These are phyloP conservation scores for Corylus heterophylla DNA, from an alignment of 306 rosid species.

Conservation along the genomic window DNA sequence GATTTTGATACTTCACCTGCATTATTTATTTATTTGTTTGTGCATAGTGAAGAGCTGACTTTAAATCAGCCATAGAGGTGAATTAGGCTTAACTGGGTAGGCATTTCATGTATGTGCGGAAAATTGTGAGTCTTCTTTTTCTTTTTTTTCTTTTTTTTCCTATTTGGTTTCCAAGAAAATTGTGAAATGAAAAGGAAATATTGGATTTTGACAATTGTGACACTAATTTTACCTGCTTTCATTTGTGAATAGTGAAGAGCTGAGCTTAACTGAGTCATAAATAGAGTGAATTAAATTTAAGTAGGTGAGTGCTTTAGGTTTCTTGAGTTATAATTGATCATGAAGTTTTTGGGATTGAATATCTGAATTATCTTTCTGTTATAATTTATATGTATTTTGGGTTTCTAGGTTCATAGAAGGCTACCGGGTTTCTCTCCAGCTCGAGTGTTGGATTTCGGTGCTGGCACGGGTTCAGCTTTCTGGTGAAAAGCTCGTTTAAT, in stretches of 20 bases:
- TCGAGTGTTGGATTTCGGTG: constrained; percentile 84
- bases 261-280: not conserved
- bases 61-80: no score
- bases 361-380: constrained; percentile 5
- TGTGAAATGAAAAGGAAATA: no score
- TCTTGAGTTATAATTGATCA: not conserved
- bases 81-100: no score
- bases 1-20: no score
- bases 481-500: constrained; percentile 56
- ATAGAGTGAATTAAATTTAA: not conserved
- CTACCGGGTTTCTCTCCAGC: constrained; percentile 82
- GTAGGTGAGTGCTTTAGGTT: constrained; percentile 19
- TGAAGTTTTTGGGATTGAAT: not conserved
- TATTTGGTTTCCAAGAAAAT: no score
- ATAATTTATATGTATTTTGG: not conserved
- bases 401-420: constrained; percentile 68
- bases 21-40: no score
- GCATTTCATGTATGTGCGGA: no score
- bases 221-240: no score
- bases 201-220: no score
- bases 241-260: not conserved
- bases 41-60: no score
- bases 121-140: no score
- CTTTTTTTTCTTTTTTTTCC: no score
- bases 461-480: constrained; percentile 94